Conservation (phyloP, 2,329 filamentous ascomycete genomes). For the Sclerotinia subarctica region DNA sequence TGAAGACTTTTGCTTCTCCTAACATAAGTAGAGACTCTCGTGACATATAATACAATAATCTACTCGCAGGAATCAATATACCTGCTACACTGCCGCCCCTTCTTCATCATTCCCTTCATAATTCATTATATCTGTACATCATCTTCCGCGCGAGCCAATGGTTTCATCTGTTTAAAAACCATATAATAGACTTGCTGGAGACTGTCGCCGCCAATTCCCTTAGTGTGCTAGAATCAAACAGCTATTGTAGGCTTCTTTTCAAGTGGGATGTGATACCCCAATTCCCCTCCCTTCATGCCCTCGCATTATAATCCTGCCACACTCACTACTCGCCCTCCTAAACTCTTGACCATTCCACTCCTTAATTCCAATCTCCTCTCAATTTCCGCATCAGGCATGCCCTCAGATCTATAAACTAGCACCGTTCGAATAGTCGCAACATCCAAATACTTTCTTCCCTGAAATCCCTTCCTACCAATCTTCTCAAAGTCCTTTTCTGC, state of each 20-base stretch:
- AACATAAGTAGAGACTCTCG: background rate
- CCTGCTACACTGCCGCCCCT: background rate
- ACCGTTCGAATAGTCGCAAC: conserved; percentile 48
- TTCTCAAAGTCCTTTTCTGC: conserved; percentile 54
- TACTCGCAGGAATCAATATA: background rate
- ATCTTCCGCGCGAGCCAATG: background rate
- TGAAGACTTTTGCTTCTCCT: background rate
- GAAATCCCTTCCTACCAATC: conserved; percentile 38
- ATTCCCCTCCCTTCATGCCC: too few relatives aligned
- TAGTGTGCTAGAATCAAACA: background rate
- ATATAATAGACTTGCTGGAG: background rate
- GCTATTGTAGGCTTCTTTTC: background rate
- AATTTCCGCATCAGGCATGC: conserved; percentile 28
- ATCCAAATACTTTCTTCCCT: conserved; percentile 47
- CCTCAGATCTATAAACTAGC: conserved; percentile 46
- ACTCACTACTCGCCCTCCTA: conserved; percentile 29
- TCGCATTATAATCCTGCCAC: background rate
- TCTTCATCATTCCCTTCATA: background rate
- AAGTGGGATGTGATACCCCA: background rate
- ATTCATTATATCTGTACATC: conserved; percentile 6
- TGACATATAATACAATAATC: background rate
- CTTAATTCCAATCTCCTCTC: conserved; percentile 45
- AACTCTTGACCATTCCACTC: conserved; percentile 42
- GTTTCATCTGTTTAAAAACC: background rate
- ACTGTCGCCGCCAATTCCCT: background rate